Evolutionary conservation across 805 yeast genomes (phyloP).

Genomic region (Candida pseudoglaebosa): DNA sequence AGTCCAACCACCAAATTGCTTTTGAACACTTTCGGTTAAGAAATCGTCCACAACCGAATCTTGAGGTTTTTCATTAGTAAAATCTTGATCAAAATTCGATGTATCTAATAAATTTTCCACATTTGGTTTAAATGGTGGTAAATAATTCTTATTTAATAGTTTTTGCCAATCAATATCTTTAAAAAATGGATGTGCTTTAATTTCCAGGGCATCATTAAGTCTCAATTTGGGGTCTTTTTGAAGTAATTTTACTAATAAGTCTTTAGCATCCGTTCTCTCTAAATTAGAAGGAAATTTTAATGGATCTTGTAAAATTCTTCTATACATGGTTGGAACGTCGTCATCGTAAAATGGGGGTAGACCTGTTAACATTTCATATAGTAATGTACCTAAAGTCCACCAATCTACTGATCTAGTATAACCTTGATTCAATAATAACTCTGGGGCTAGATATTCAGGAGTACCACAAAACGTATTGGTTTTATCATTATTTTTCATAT

Average conservation of each 20-base stretch:
- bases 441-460: conserved; percentile 97
- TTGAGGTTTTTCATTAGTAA: conserved; percentile 88
- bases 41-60: conserved; percentile 94
- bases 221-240: conserved; percentile 83
- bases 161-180: conserved; percentile 87
- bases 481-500: conserved; percentile 87
- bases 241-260: conserved; percentile 66
- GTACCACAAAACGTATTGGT: conserved; percentile 96
- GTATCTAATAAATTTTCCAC: conserved; percentile 86
- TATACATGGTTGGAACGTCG: conserved; percentile 88
- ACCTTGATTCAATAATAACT: conserved; percentile 84
- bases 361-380: conserved; percentile 96
- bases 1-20: conserved; percentile 99
- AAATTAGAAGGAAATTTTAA: conserved; percentile 83
- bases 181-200: conserved; percentile 81
- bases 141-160: conserved; percentile 77
- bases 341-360: conserved; percentile 97
- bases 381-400: conserved; percentile 95
- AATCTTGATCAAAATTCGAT: conserved; percentile 87
- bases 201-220: conserved; percentile 78
- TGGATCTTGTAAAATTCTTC: conserved; percentile 86
- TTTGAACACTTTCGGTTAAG: conserved; percentile 90
- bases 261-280: conserved; percentile 76
- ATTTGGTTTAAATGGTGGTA: conserved; percentile 93
- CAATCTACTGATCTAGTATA: conserved; percentile 95